Percentiles rank a stretch among this genome's conserved stretches.
These are phyloP conservation scores for Cadophora gregata DNA, from an alignment of 2,329 filamentous ascomycete genomes.

Conservation along the genomic window DNA sequence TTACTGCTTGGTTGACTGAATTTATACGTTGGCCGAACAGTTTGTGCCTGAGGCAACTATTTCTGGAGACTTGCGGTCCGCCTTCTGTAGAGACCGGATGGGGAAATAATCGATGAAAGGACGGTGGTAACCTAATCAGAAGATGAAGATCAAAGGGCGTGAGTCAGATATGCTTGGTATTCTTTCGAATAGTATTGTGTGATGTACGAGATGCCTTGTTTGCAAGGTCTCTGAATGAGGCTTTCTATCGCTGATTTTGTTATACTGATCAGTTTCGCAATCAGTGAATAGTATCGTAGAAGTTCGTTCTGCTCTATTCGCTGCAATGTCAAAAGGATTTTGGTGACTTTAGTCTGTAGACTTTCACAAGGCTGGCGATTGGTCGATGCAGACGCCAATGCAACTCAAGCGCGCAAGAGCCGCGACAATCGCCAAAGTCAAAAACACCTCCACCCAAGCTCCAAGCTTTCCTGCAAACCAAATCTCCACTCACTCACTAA, in stretches of 20 bases:
- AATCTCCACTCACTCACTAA: conserved; percentile 21
- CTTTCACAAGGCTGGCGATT: background rate
- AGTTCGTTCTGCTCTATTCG: background rate
- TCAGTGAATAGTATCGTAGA: no score
- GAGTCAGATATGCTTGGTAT: no score
- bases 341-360: background rate
- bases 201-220: background rate
- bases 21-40: background rate
- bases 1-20: background rate
- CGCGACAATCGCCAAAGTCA: conserved; percentile 9
- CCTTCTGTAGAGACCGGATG: no score
- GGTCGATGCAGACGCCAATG: conserved; percentile 2
- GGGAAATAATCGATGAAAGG: background rate
- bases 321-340: background rate
- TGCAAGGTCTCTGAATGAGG: background rate
- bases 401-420: conserved; percentile 16
- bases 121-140: no score
- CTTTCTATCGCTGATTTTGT: no score
- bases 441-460: conserved; percentile 15
- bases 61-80: no score
- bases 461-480: conserved; percentile 2
- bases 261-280: no score
- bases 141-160: no score
- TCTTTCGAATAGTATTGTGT: background rate
- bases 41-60: background rate